Percentiles rank a stretch among this genome's conserved stretches.
Conservation (phyloP, 75 land plant genomes). For the Sequoia sempervirens region DNA sequence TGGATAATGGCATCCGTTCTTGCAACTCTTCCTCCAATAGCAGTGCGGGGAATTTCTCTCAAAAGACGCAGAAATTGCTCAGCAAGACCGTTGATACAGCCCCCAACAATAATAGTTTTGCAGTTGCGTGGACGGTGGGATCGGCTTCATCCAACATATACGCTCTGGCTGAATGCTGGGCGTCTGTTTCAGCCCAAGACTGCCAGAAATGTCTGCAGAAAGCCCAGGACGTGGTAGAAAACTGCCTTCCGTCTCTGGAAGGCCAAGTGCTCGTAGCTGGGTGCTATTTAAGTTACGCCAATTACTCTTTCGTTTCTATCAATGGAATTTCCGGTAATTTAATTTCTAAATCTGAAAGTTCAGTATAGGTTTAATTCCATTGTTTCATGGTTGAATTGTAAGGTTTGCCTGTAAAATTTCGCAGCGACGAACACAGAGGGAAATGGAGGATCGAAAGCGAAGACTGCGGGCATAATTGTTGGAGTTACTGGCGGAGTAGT, state of each 20-base stretch:
- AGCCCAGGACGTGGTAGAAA: not conserved
- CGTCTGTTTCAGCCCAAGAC: not conserved
- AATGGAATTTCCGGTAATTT: no score
- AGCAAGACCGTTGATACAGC: not conserved
- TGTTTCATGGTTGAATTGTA: no score
- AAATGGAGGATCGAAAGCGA: no score
- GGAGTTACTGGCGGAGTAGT: no score
- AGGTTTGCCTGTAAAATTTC: no score
- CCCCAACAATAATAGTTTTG: not conserved
- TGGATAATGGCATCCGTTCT: not conserved
- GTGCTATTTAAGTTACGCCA: conserved; percentile 34
- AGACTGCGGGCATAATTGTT: no score
- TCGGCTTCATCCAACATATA: not conserved
- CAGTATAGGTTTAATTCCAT: no score
- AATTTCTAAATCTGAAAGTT: no score
- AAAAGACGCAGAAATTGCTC: not conserved
- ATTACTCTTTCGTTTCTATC: not conserved
- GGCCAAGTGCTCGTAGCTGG: conserved; percentile 28
- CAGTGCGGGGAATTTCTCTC: not conserved
- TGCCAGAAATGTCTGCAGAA: conserved; percentile 22
- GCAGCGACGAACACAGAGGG: no score
- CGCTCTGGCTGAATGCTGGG: conserved; percentile 37
- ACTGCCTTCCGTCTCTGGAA: conserved; percentile 11
- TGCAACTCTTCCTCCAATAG: conserved; percentile 3
- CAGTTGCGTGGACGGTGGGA: no score